Evolutionary conservation across 352 stramenopile genomes (phyloP).

Genomic region (Globisporangium nunn): DNA sequence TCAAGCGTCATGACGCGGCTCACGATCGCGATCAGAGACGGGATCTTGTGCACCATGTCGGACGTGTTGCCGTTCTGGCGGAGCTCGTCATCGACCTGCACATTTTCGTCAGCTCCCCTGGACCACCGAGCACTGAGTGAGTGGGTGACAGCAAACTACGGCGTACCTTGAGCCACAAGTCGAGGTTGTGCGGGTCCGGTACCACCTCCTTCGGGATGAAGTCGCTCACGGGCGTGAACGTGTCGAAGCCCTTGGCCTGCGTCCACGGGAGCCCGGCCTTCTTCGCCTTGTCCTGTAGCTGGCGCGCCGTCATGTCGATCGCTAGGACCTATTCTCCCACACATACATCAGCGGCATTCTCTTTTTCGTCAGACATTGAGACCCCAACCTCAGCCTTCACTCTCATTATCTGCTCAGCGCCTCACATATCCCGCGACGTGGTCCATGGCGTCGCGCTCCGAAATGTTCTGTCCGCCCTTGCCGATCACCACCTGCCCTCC

Average conservation of each 20-base stretch:
- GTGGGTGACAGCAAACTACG: neutral
- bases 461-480: conserved; percentile 54
- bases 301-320: conserved; percentile 79
- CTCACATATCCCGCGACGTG: conserved; percentile 64
- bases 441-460: conserved; percentile 52
- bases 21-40: conserved; percentile 68
- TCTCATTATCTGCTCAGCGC: neutral
- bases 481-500: conserved; percentile 53
- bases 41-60: conserved; percentile 79
- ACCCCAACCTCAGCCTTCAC: too few species aligned
- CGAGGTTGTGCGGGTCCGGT: conserved; percentile 54
- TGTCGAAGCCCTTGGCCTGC: conserved; percentile 69
- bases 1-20: conserved; percentile 83
- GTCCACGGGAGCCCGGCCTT: conserved; percentile 71
- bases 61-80: conserved; percentile 65
- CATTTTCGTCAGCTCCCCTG: too few species aligned
- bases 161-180: conserved; percentile 64
- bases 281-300: conserved; percentile 74
- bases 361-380: neutral
- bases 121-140: too few species aligned
- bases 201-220: conserved; percentile 68
- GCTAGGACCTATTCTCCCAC: conserved; percentile 32
- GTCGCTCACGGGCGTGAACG: conserved; percentile 75
- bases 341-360: too few species aligned
- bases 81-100: conserved; percentile 52